phyloP scores from a whole-genome alignment of 306 rosid species.

The Oxytropis ochrocephala region DNA sequence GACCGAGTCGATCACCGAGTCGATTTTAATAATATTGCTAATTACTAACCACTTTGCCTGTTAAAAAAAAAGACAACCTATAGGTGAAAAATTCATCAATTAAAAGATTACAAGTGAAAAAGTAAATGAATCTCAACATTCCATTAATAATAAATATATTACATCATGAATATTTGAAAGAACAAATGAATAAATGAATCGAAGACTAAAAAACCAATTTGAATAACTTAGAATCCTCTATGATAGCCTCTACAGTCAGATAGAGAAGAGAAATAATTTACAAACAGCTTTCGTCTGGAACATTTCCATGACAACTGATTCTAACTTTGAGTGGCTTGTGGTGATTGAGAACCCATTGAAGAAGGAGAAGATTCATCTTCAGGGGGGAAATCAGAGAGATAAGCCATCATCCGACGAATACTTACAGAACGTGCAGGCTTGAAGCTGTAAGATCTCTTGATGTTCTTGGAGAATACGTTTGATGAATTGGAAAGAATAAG shows the following conservation, averaged over 20 bases:
- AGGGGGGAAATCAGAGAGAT: slow-evolving; percentile 58
- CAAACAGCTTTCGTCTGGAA: neutral
- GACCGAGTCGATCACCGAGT: no score
- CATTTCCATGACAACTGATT: neutral
- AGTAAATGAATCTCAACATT: neutral
- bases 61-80: no score
- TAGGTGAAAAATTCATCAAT: neutral
- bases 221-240: neutral
- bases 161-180: neutral
- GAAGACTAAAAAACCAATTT: neutral
- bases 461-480: slow-evolving; percentile 52
- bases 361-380: slow-evolving; percentile 64
- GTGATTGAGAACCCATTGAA: slow-evolving; percentile 27
- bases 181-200: slow-evolving; percentile 25
- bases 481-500: slow-evolving; percentile 80
- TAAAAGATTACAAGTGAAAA: neutral
- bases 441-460: slow-evolving; percentile 51
- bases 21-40: no score
- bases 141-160: neutral
- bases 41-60: no score
- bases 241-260: neutral
- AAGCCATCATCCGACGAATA: slow-evolving; percentile 61
- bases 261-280: neutral
- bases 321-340: slow-evolving; percentile 11
- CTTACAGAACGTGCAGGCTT: slow-evolving; percentile 56